Evolutionary conservation across 2,329 filamentous ascomycete genomes (phyloP), one percentile per base, ranked within the genome.

Genomic region (Colletotrichum spaethianum): DNA sequence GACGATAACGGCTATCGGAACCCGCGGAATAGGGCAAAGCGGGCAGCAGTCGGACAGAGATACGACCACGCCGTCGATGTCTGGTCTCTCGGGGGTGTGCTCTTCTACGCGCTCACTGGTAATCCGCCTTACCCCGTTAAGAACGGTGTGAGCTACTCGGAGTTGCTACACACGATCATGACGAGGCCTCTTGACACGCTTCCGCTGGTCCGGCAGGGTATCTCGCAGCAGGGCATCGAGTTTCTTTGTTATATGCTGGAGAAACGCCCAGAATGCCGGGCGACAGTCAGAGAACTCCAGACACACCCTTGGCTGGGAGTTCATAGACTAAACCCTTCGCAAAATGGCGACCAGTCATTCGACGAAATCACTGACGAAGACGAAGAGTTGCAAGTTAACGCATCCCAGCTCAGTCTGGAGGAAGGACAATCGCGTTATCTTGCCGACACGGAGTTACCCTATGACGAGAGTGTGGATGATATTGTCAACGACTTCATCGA

Each of bases 31-130:
- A 92, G 91, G 75, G 88, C 90, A 76, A 88, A 91, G 28, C 90
- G 92, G 48, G 77, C 78, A 70, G 76, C 78, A 16, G 81, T 83
- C 74, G 88, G 82, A 65, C 89, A 91, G 77, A 91, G 94, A 28
- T 99, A 99, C 80, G 94, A 92, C 78, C 94, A 97, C 73, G 94
- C 95, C 1, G 94, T 98, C 40, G 96, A 99, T 79, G 93, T 98
- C 74, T 99, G 96, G 96, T 98, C 96, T 0, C 90, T 98, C 57
- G 96, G 94, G 20, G 96, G 95, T 18, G 96, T 99, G 1, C 83
- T 98, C 7, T 99, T 95, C 83, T 96, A 93, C 78, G 87, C 94
- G 8, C 85, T 99, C n/a, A 95, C 93, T 6, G 91, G 90, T 14
- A 87, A 88, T 38, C 93, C 96, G 36, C 96, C 96, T 0, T 98